These are phyloP conservation scores for Furcasterigmium furcatum DNA, from an alignment of 2,329 filamentous ascomycete species.

Conservation along the genomic window DNA sequence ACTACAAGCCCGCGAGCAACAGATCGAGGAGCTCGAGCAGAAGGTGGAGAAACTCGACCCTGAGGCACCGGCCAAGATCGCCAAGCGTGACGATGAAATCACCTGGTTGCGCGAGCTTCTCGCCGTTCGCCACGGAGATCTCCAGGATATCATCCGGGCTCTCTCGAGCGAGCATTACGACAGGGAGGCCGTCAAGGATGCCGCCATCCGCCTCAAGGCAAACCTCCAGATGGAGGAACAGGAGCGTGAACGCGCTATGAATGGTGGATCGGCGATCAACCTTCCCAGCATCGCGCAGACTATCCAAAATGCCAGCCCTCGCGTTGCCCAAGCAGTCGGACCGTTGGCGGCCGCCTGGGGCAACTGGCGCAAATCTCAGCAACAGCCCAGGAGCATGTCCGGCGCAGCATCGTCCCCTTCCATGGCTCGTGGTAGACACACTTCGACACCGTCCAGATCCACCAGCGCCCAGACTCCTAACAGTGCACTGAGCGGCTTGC, in stretches of 20 bases:
- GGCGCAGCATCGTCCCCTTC: conserved; percentile 41
- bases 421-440: conserved; percentile 21
- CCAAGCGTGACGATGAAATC: conserved; percentile 92
- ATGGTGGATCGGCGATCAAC: conserved; percentile 62
- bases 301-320: conserved; percentile 75
- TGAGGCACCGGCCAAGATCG: conserved; percentile 76
- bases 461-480: conserved; percentile 48
- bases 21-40: conserved; percentile 83
- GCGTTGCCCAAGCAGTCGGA: conserved; percentile 78
- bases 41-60: conserved; percentile 66
- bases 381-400: conserved; percentile 40
- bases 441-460: conserved; percentile 57
- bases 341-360: conserved; percentile 88
- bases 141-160: conserved; percentile 85
- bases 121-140: conserved; percentile 83
- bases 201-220: conserved; percentile 86
- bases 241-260: conserved; percentile 82
- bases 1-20: conserved; percentile 86
- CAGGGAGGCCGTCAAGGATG: conserved; percentile 77
- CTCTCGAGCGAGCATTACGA: conserved; percentile 75
- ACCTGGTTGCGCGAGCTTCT: conserved; percentile 92
- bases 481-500: conserved; percentile 70
- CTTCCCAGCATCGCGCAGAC: conserved; percentile 76
- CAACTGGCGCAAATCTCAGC: conserved; percentile 78
- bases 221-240: conserved; percentile 98